These are phyloP conservation scores for Rubia peregrina DNA, from an alignment of 305 asterid species.

Conservation along the genomic window DNA sequence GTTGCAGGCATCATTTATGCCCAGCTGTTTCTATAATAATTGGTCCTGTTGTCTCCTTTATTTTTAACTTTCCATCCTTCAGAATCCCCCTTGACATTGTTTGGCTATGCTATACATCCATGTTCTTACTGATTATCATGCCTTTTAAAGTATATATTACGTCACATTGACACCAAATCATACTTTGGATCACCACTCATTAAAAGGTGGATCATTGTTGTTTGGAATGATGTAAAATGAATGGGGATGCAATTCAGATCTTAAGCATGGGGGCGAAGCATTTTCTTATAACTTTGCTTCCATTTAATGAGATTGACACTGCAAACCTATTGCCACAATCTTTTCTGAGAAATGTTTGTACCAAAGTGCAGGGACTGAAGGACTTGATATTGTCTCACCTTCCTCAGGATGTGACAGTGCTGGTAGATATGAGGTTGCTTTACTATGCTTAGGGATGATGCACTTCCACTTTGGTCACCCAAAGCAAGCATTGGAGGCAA, in stretches of 20 bases:
- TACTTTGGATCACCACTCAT: background rate
- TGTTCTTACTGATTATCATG: background rate
- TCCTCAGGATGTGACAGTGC: conserved; percentile 52
- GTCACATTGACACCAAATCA: background rate
- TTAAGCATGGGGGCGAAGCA: background rate
- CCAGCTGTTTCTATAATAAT: conserved; percentile 9
- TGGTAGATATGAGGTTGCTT: conserved; percentile 86
- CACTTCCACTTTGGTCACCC: conserved; percentile 96
- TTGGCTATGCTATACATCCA: background rate
- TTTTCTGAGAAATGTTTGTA: conserved; percentile 30
- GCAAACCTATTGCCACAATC: background rate
- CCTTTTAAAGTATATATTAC: background rate
- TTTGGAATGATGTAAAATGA: background rate
- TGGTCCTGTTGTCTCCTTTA: background rate
- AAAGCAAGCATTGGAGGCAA: conserved; percentile 81
- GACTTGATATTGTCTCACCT: conserved; percentile 57
- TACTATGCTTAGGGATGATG: conserved; percentile 93
- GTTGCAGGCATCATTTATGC: conserved; percentile 22
- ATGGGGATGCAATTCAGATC: background rate
- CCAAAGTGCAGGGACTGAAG: conserved; percentile 99
- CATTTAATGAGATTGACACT: background rate
- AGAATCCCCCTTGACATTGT: background rate
- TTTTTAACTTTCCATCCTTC: background rate
- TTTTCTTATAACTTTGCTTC: background rate
- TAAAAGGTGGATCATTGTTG: background rate